Evolutionary conservation across 1,284 basidiomycete genomes (phyloP), one percentile per base, ranked within the genome.

Genomic region (Trametes polyzona): DNA sequence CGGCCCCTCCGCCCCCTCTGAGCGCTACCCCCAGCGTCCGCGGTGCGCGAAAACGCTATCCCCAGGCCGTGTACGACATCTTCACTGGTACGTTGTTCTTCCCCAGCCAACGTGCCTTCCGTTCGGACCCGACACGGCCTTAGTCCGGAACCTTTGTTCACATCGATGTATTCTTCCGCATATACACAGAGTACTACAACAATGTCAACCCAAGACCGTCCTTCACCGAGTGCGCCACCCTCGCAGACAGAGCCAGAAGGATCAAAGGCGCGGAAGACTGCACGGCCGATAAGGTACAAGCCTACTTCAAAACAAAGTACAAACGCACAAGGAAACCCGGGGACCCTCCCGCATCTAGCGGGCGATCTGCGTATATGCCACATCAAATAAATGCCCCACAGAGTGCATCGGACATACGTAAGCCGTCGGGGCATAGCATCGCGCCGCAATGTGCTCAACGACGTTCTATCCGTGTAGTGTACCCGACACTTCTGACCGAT

Each of bases 391-490:
- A n/a, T n/a, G n/a, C n/a, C n/a, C n/a, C n/a, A n/a, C 47, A 8
- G 30, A 9, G 30, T 26, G 12, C 30, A 33, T 4, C n/a, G n/a
- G n/a, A 35, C 33, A 47, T 47, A 21, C n/a, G 44, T 47, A 47
- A 33, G 44, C 32, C 2, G 12, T 33, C 4, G 17, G 4, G 5
- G 7, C 23, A 27, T 26, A 55, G 30, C 16, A 17, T 17, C 26
- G 26, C 14, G 23, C n/a, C n/a, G n/a, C n/a, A n/a, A n/a, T n/a
- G n/a, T n/a, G n/a, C n/a, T n/a, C n/a, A n/a, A n/a, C n/a, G n/a
- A n/a, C n/a, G n/a, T n/a, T n/a, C n/a, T n/a, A n/a, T 27, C 8
- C 3, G 17, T 10, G n/a, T 37, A 63, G 61, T 63, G 32, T 63
- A 56, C 21, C 61, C 61, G 2, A 51, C 58, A 27, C 37, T 63